These are phyloP conservation scores for Apiospora aurea DNA, from an alignment of 2,329 filamentous ascomycete species.

Conservation along the genomic window DNA sequence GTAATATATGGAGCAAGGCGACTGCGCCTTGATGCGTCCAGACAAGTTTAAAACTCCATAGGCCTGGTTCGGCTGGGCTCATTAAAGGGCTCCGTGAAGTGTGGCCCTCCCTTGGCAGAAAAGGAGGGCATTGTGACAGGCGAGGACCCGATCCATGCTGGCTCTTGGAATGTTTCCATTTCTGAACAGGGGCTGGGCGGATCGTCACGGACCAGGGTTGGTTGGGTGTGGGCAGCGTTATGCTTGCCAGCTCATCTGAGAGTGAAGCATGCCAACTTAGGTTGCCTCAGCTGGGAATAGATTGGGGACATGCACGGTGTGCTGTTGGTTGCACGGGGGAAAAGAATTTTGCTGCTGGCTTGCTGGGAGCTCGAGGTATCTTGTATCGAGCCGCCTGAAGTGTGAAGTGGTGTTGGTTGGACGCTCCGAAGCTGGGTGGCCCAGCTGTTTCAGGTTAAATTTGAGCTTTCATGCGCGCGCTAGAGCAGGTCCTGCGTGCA, in stretches of 20 bases:
- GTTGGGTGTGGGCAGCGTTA: conserved; percentile 4
- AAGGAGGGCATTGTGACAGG: conserved; percentile 18
- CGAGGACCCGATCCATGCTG: conserved; percentile 9
- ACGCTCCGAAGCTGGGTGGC: not conserved
- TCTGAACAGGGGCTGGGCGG: not conserved
- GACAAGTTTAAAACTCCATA: conserved; percentile 11
- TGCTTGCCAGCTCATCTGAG: conserved; percentile 20
- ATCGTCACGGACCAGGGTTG: conserved; percentile 18
- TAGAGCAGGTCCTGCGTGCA: not conserved
- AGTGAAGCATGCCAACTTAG: not conserved
- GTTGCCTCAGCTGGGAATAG: not conserved
- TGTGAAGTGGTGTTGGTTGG: conserved; percentile 17
- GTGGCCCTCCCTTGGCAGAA: conserved; percentile 12
- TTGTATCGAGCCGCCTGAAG: conserved; percentile 5
- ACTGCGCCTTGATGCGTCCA: conserved; percentile 13
- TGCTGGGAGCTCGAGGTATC: not conserved
- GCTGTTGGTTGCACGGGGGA: not conserved
- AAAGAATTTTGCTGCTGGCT: not conserved
- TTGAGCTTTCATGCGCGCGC: conserved; percentile 19
- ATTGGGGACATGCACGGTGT: conserved; percentile 13
- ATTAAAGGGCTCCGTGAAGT: conserved; percentile 16
- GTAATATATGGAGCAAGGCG: conserved; percentile 1
- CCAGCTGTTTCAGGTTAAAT: conserved; percentile 22
- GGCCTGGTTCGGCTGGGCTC: not conserved
- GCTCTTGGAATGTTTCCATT: conserved; percentile 21